phyloP scores from a whole-genome alignment of 371 early-diverging fungal genomes.

The Mortierella sp. region DNA sequence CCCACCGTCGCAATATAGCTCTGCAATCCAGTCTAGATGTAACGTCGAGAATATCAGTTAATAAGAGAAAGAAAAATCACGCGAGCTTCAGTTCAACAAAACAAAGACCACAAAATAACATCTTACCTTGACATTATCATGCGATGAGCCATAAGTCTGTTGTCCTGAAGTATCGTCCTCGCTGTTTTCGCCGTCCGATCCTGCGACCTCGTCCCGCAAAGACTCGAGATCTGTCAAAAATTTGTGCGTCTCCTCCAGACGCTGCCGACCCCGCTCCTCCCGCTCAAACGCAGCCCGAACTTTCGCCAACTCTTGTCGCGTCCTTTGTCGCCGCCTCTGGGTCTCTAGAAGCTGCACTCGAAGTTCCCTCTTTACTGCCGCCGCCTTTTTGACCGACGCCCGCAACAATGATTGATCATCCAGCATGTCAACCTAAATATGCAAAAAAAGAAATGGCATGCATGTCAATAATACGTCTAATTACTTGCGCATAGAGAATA shows the following conservation, averaged over 20 bases:
- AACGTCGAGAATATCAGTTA: neutral
- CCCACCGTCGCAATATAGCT: conserved; percentile 46
- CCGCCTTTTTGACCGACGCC: conserved; percentile 49
- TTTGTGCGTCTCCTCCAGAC: conserved; percentile 50
- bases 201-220: conserved; percentile 39
- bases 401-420: conserved; percentile 42
- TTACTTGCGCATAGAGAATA: neutral
- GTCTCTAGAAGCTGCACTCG: conserved; percentile 42
- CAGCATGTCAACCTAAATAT: conserved; percentile 43
- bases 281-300: conserved; percentile 48
- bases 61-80: neutral
- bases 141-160: neutral
- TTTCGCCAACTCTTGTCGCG: conserved; percentile 29
- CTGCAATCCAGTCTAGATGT: conserved; percentile 34
- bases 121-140: conserved; percentile 24
- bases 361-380: conserved; percentile 48
- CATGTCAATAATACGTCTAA: neutral
- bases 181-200: conserved; percentile 21
- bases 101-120: too few relatives aligned
- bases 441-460: neutral
- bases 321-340: conserved; percentile 38
- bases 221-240: conserved; percentile 54
- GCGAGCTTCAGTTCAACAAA: neutral
- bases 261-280: conserved; percentile 41
- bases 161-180: conserved; percentile 5